Evolutionary conservation across 768 basidiomycete genomes (phyloP), one percentile per base, ranked within the genome.

Genomic region (Aureoboletus auriporus): DNA sequence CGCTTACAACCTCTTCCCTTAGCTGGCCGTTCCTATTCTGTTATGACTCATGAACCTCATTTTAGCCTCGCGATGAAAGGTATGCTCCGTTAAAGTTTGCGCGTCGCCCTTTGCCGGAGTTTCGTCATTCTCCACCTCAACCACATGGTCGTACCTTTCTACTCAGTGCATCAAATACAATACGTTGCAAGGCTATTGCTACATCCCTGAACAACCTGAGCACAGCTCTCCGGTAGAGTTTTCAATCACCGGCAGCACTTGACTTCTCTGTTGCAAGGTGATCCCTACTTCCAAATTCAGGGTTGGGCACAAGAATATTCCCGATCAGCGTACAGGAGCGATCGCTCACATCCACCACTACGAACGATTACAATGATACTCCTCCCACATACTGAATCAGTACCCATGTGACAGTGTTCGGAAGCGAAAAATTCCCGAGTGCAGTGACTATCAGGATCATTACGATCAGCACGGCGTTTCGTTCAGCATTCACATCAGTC

Each of bases 181-280:
- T 44, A 33, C 2, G 20, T 20, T 28, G 23, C 17, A 37, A 28
- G 31, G 23, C 36, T 28, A 28, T 34, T 17, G 11, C 30, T 16
- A 9, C n/a, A 28, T 36, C 33, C 39, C 39, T 46, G 44, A n/a
- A 14, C 28, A 23, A 20, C 35, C 31, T 26, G 14, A 20, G 40
- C 48, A 45, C 47, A 12, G 38, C 44, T 40, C 30, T 29, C 28
- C 47, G 49, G 50, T 36, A 26, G 39, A 39, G 39, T 44, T 23
- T 38, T 39, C 46, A 49, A 37, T 55, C 35, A 7, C 53, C 56
- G 50, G 8, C 34, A 50, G 50, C 46, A 44, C 35, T n/a, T 20
- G n/a, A n/a, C 35, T 30, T 8, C 42, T 40, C n/a, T 27, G 13
- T 13, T 14, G 30, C 39, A 37, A 11, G 23, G 17, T 30, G 37